Evolutionary conservation across 352 stramenopile species (phyloP).

Genomic region (Phytophthora podocarpi): DNA sequence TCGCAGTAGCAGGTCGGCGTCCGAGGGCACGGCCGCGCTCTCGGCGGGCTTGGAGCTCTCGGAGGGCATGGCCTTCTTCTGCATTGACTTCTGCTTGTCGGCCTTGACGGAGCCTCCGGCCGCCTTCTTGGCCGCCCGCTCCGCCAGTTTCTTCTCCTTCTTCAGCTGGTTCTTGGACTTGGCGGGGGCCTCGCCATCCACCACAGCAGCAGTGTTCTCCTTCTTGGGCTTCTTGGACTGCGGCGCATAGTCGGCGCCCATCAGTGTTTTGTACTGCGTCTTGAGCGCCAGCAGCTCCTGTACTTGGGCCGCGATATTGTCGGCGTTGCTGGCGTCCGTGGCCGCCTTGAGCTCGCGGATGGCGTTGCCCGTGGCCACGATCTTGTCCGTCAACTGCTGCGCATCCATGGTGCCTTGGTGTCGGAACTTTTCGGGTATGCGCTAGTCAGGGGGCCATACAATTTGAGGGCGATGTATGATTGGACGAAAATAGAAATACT

Average conservation of each 20-base stretch:
- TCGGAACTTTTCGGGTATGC: conserved; percentile 5
- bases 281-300: conserved; percentile 74
- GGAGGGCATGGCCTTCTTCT: conserved; percentile 68
- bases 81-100: conserved; percentile 38
- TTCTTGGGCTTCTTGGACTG: conserved; percentile 42
- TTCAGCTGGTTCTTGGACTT: conserved; percentile 90
- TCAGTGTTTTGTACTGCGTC: conserved; percentile 80
- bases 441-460: conserved; percentile 18
- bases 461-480: conserved; percentile 10
- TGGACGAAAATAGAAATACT: conserved; percentile 31
- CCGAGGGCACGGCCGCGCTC: conserved; percentile 61
- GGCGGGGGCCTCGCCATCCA: conserved; percentile 27
- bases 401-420: conserved; percentile 27
- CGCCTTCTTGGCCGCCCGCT: conserved; percentile 66
- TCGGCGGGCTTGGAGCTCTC: conserved; percentile 74
- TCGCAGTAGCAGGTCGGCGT: conserved; percentile 65
- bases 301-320: conserved; percentile 51
- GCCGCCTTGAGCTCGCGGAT: conserved; percentile 84
- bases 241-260: conserved; percentile 70
- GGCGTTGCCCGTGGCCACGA: conserved; percentile 72
- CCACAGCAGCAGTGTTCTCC: conserved; percentile 23
- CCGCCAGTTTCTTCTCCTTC: conserved; percentile 88
- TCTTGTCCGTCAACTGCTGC: conserved; percentile 58
- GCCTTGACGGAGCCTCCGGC: conserved; percentile 35
- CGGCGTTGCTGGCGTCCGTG: conserved; percentile 64